A percentile compares a stretch with the other conserved stretches of the same genome.
phyloP scores from a whole-genome alignment of 2,329 filamentous ascomycete genomes.

The Colletotrichum sp. region DNA sequence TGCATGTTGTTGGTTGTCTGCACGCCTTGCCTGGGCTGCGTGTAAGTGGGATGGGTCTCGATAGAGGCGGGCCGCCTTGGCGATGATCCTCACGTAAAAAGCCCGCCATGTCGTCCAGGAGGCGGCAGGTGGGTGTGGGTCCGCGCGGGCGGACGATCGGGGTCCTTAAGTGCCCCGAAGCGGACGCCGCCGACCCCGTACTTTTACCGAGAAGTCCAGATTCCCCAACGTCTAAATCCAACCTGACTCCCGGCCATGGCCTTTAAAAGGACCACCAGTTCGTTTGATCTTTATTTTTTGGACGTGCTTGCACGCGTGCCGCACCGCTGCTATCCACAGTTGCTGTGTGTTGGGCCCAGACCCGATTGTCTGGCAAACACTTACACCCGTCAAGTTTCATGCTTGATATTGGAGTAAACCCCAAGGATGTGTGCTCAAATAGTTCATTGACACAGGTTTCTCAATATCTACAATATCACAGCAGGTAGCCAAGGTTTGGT shows the following conservation, averaged over 20 bases:
- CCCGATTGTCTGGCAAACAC: background rate
- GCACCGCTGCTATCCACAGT: background rate
- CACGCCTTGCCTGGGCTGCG: background rate
- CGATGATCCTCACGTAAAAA: constrained; percentile 4
- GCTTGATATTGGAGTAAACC: background rate
- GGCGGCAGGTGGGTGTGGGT: background rate
- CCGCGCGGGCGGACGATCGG: constrained; percentile 1
- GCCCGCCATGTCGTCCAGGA: background rate
- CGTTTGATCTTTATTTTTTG: background rate
- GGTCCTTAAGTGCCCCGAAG: constrained; percentile 4
- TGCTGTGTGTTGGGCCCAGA: background rate
- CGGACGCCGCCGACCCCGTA: constrained; percentile 14
- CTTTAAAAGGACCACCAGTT: background rate
- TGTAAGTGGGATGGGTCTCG: constrained; percentile 7
- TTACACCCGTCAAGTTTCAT: background rate
- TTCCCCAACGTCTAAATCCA: constrained; percentile 8
- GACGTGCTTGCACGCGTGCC: background rate
- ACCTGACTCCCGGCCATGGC: background rate
- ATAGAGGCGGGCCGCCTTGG: constrained; percentile 4
- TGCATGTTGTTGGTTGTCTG: background rate
- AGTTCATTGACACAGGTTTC: background rate
- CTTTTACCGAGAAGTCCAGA: constrained; percentile 12
- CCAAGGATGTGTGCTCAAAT: background rate
- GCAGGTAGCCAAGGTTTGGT: background rate
- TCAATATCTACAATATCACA: background rate